Base-by-base conservation (phyloP, 1,284 basidiomycete genomes). In the Xerocomus minutiporus region DNA sequence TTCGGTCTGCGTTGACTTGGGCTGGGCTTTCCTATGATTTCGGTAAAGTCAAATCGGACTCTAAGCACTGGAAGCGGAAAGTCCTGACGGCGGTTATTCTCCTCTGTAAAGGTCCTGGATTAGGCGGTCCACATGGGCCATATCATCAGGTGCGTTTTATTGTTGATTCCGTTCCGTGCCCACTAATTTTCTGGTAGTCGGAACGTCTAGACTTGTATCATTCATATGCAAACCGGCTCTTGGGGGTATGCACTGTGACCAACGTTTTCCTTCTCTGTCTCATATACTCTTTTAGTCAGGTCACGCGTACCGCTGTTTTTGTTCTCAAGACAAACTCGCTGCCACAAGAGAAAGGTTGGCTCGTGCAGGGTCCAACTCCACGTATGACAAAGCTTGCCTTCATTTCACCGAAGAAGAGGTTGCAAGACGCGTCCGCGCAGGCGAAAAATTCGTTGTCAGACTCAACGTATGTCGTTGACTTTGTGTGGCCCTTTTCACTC, bases 291-390 rank as follows among this genome's bases (percentile, higher is more conserved):
- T 26, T 28, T 59, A 94, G 91, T 80, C 80, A 17, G 91, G 88
- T 1, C 82, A 90, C 53, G 97, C 96, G 2, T 99, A 99, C 68
- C 84, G 91, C 25, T 98, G 97, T 69, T 99, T 99, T 73, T 97
- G 95, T 67, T 81, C 86, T 0, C 74, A 82, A 0, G 82, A 88
- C 54, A 79, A 81, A 45, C 76, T 97, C 1, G 68, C 79, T 0
- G 74, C 77, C 13, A 88, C 85, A 31, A 83, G 88, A 20, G 80
- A 87, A 59, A 78, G 76, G 34, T 74, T 93, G 5, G 83, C 84
- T 5, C 78, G 84, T 5, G 69, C 81, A 1, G 92, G 91, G 1
- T 86, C 84, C 2, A 84, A 84, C 56, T 73, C 82, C 26, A 87
- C 86, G 0, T 96, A 97, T 65, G 91, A 96, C 76, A 86, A 91